Evolutionary conservation across 2,329 filamentous ascomycete genomes (phyloP).

Genomic region (Cytospora leucostoma): DNA sequence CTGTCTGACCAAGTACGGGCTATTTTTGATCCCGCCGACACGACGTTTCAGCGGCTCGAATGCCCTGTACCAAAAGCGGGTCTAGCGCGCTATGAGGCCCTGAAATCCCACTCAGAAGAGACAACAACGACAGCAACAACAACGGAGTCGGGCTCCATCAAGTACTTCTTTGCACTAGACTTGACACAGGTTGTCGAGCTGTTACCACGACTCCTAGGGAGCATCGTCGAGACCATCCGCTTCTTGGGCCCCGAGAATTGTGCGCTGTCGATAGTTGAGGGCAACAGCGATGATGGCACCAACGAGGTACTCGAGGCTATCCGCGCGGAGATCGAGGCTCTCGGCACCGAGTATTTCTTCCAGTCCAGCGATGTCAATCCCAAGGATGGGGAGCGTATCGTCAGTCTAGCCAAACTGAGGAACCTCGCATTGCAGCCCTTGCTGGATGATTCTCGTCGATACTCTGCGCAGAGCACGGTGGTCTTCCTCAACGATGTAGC

Average conservation of each 20-base stretch:
- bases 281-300: slow-evolving; percentile 49
- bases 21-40: slow-evolving; percentile 17
- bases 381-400: slow-evolving; percentile 45
- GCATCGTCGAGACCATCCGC: slow-evolving; percentile 45
- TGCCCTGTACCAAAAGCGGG: slow-evolving; percentile 17
- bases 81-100: slow-evolving; percentile 18
- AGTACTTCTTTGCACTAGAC: slow-evolving; percentile 54
- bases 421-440: slow-evolving; percentile 55
- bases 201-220: slow-evolving; percentile 48
- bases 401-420: slow-evolving; percentile 50
- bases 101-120: background rate
- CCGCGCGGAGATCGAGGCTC: slow-evolving; percentile 39
- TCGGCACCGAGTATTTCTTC: slow-evolving; percentile 47
- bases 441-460: slow-evolving; percentile 32
- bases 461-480: slow-evolving; percentile 44
- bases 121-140: background rate
- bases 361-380: slow-evolving; percentile 47
- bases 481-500: slow-evolving; percentile 59
- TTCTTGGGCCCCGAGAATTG: slow-evolving; percentile 47
- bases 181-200: slow-evolving; percentile 45
- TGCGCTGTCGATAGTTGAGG: slow-evolving; percentile 48
- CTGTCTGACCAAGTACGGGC: slow-evolving; percentile 5
- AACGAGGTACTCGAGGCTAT: slow-evolving; percentile 50
- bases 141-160: background rate
- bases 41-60: slow-evolving; percentile 21